phyloP scores from a whole-genome alignment of 148 eudicot species.

The Chenopodium suecicum region DNA sequence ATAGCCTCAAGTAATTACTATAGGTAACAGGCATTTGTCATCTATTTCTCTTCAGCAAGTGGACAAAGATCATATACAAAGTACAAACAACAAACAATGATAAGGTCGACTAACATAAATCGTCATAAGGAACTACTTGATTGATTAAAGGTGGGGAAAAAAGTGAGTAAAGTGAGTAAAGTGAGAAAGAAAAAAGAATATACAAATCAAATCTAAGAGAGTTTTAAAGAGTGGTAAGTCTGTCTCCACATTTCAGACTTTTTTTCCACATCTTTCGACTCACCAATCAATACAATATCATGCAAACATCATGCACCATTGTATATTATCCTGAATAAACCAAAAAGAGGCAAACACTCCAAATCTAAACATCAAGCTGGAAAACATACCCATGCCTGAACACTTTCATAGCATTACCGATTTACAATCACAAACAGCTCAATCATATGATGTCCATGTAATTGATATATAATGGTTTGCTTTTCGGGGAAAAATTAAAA shows the following conservation, averaged over 20 bases:
- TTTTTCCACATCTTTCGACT: too few species aligned
- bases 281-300: too few species aligned
- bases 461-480: background rate
- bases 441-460: background rate
- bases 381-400: background rate
- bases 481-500: background rate
- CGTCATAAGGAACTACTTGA: too few species aligned
- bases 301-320: too few species aligned
- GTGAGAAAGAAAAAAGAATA: too few species aligned
- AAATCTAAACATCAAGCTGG: background rate
- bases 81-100: too few species aligned
- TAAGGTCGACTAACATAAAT: too few species aligned
- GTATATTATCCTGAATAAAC: background rate
- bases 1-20: background rate
- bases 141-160: too few species aligned
- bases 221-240: too few species aligned
- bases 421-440: background rate
- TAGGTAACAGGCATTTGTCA: background rate
- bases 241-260: too few species aligned
- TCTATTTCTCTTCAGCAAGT: background rate
- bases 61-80: background rate
- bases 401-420: background rate
- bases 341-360: background rate
- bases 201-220: too few species aligned
- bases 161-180: too few species aligned